A percentile compares a stretch with the other conserved stretches of the same genome.
phyloP scores from a whole-genome alignment of 2,329 filamentous ascomycete species.

The Lachnellula cervina region DNA sequence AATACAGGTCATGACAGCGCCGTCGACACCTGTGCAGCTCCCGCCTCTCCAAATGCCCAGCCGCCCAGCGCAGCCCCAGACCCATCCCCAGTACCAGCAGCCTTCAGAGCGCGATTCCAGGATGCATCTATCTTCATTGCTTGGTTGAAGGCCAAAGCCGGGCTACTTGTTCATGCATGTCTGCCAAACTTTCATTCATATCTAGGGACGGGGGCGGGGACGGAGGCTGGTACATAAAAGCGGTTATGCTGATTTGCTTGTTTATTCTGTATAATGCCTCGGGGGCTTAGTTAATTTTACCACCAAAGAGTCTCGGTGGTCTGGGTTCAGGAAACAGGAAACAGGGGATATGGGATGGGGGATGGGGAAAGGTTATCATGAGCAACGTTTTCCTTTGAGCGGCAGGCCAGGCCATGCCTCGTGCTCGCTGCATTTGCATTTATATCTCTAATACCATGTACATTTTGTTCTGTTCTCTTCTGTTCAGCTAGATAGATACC shows the following conservation, averaged over 20 bases:
- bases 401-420: too few species aligned
- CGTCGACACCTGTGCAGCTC: conserved; percentile 29
- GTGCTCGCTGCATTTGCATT: neutral
- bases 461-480: conserved; percentile 5
- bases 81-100: conserved; percentile 3
- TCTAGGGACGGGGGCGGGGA: neutral
- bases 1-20: conserved; percentile 24
- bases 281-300: neutral
- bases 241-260: neutral
- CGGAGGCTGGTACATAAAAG: neutral
- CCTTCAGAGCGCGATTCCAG: conserved; percentile 25
- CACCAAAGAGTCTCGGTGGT: too few species aligned
- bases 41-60: conserved; percentile 23
- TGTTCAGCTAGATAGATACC: conserved; percentile 7
- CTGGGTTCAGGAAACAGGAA: too few species aligned
- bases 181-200: neutral
- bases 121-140: conserved; percentile 30
- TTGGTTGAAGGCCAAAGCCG: conserved; percentile 16
- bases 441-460: conserved; percentile 7
- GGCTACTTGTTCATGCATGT: neutral
- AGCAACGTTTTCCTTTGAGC: conserved; percentile 5
- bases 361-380: neutral
- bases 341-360: too few species aligned
- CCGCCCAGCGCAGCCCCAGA: conserved; percentile 9
- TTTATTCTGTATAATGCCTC: neutral